Conservation (phyloP, 768 basidiomycete species). For the Grammothele lineata region DNA sequence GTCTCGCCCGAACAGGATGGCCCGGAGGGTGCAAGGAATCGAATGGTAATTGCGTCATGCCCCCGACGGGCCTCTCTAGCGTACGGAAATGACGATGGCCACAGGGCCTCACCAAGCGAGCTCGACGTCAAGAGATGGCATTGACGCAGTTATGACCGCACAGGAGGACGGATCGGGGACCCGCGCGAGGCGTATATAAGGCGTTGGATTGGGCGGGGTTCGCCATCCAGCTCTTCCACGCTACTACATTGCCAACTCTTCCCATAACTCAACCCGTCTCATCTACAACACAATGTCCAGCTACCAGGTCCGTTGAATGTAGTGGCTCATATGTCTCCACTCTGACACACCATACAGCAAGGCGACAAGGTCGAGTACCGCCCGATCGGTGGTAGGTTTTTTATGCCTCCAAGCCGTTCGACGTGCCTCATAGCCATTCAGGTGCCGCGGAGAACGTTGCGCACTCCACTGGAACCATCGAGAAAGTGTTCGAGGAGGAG, state of each 20-base stretch:
- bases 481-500: slow-evolving; percentile 26
- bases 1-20: too few relatives aligned
- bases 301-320: slow-evolving; percentile 6
- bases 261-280: neutral
- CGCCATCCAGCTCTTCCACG: neutral
- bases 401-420: too few relatives aligned
- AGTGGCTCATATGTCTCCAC: neutral
- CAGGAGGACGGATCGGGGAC: neutral
- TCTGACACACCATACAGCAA: slow-evolving; percentile 17
- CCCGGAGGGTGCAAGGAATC: too few relatives aligned
- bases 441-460: slow-evolving; percentile 33
- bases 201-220: too few relatives aligned
- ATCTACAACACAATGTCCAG: neutral
- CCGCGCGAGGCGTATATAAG: too few relatives aligned
- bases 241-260: neutral
- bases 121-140: neutral
- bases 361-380: slow-evolving; percentile 43
- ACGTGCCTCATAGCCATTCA: neutral
- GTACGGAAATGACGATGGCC: too few relatives aligned
- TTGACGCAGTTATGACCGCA: slow-evolving; percentile 11
- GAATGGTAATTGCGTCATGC: too few relatives aligned
- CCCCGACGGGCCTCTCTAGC: too few relatives aligned
- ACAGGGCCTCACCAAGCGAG: too few relatives aligned
- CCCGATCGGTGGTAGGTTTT: slow-evolving; percentile 33
- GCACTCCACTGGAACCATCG: slow-evolving; percentile 34